Evolutionary conservation across 345 rosid species (phyloP), one percentile per base, ranked within the genome.

Genomic region (Triadica sebifera): DNA sequence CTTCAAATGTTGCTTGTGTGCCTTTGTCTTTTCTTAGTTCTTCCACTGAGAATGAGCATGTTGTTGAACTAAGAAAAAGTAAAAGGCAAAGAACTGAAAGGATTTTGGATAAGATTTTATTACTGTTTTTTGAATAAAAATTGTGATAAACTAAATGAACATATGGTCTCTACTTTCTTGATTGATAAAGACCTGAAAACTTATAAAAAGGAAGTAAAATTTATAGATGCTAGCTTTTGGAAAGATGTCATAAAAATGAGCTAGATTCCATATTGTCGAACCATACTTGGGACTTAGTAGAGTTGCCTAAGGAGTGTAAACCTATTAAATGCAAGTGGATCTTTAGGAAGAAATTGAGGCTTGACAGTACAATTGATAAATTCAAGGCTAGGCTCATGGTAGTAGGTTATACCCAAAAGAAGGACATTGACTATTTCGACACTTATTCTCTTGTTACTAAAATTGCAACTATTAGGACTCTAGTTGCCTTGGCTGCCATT

Each of bases 181-280:
- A 29, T 70, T 8, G 49, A 70, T 15, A 29, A 37, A 15, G 73
- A 70, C 37, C 73, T 50, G 5, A 70, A 52, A n/a, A 70, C 50
- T 8, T 70, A 29, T 12, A 24, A 70, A 6, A 29, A 70, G 16
- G 50, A 49, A 15, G 2, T 38, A 9, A 53, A 11, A 3, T 55
- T n/a, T 0, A 11, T 53, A 15, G 24, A 69, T 29, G 62, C 22
- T 12, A 25, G 20, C 11, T 69, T 69, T 51, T 69, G 60, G 49
- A 69, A 69, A 69, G 72, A 68, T 7, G 53, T 52, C 6, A 65
- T 45, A 19, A 67, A 49, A n/a, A 67, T 11, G 49, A 63, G 15
- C 20, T 63, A 3, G 24, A 69, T 2, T 70, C 34, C 13, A 15
- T 38, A 1, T 55, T 55, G 73, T 6, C 1, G n/a, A 55, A 64